Evolutionary conservation across 2,329 filamentous ascomycete genomes (phyloP), one percentile per base, ranked within the genome.

Genomic region (Elsinoe arachidis): DNA sequence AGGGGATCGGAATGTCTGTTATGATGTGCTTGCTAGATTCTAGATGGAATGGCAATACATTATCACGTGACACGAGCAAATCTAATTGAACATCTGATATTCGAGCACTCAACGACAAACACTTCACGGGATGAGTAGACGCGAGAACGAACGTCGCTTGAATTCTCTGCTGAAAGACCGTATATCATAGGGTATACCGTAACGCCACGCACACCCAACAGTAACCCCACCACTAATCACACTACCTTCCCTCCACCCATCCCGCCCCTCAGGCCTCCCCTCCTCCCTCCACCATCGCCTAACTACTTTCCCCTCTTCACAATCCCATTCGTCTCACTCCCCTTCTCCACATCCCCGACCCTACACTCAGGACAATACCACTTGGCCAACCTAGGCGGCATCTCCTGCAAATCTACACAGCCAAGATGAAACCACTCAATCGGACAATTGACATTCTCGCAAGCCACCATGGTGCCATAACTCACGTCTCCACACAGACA

Each of bases 291-390:
- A 9, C 41, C 21, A 46, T 14, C n/a, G 21, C 11, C 19, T 23
- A 10, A 7, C 39, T 52, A 53, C 35, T 53, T 53, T 34, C 49
- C 49, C 33, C 49, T 23, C 41, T 46, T 46, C 12, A 67, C 66
- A 39, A 68, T 60, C 33, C 66, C 67, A 63, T 68, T 69, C 17
- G 60, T 68, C 19, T 49, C 61, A 19, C 62, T 54, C 9, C 68
- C 69, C 23, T 66, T 23, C 61, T 68, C 69, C 59, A 21, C n/a
- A 53, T 71, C 61, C 64, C 78, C 72, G 60, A 81, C 79, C 39
- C 84, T 76, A 67, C 88, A 93, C 52, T 89, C 83, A 1, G 87
- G 87, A 70, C 88, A 93, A 66, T 90, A 93, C 88, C 88, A 93
- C 70, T 90, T 90, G 2, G 85, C 85, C 33, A 86, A 86, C 15